Evolutionary conservation across 2,329 filamentous ascomycete genomes (phyloP), one percentile per base, ranked within the genome.

Genomic region (Monilinia laxa): DNA sequence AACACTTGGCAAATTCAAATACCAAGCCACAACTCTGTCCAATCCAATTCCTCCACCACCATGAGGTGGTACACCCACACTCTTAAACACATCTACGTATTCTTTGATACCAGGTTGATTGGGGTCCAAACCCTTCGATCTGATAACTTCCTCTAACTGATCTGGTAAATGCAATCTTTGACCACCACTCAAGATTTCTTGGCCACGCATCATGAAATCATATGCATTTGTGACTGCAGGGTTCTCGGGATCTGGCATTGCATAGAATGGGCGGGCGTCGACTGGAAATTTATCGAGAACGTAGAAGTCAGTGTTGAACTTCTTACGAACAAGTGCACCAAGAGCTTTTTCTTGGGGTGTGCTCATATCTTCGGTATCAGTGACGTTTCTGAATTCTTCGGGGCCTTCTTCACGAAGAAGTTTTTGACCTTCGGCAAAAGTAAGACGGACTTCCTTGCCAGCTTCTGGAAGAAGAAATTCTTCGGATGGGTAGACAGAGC

Each of bases 251-350:
- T 91, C 90, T 64, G 91, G 87, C 81, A 94, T 92, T 69, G 94
- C 93, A 80, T 97, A 98, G 80, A 97, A 97, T 6, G 94, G 94
- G 40, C 95, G 87, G 25, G 95, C 91, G 49, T 84, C 83, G 78
- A 95, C 88, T 55, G 95, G 95, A 84, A 97, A 99, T 80, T 98
- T 95, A 83, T 98, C 94, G 70, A 99, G 85, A 28, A 96, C 89
- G 81, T 97, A 98, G 81, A 98, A 98, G 81, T 99, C 95, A 68
- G 93, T 95, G 77, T 90, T 86, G 84, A 90, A 97, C 81, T 97
- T 97, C 74, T 91, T 85, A 67, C 91, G 89, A 71, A 98, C 87
- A 58, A 98, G 84, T 35, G 87, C 88, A 67, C 95, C 95, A 11
- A 98, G 88, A n/a, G 90, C 91, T 80, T 93, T 93, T 78, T 95